Conservation (phyloP, 2,329 filamentous ascomycete genomes). For the Dendryphion nanum region DNA sequence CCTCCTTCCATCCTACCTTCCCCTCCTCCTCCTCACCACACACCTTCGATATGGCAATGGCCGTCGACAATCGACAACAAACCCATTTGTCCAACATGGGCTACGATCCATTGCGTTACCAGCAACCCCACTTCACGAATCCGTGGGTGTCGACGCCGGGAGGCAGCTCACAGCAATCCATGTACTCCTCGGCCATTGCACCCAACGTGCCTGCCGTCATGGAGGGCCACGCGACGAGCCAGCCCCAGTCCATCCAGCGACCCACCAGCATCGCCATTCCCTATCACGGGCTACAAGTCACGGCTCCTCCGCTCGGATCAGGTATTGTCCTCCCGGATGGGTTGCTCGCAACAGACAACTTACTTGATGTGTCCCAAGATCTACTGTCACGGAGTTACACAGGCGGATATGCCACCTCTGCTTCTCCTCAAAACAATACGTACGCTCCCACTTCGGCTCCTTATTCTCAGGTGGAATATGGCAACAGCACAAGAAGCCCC, state of each 20-base stretch:
- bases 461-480: conserved; percentile 77
- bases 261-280: conserved; percentile 66
- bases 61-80: conserved; percentile 83
- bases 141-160: conserved; percentile 71
- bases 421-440: conserved; percentile 64
- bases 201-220: conserved; percentile 48
- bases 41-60: conserved; percentile 91
- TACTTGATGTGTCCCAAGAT: conserved; percentile 74
- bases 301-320: conserved; percentile 68
- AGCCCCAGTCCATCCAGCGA: conserved; percentile 58
- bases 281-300: conserved; percentile 72
- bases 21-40: conserved; percentile 8
- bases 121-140: conserved; percentile 78
- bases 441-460: conserved; percentile 68
- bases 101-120: conserved; percentile 78
- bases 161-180: conserved; percentile 52
- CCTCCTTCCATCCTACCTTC: conserved; percentile 1
- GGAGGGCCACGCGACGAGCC: conserved; percentile 41
- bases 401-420: conserved; percentile 66
- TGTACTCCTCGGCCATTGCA: conserved; percentile 65
- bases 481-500: conserved; percentile 52
- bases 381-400: conserved; percentile 70
- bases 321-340: conserved; percentile 65
- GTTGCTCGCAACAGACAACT: conserved; percentile 62
- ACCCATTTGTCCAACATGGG: conserved; percentile 64